Conservation (phyloP, 1,139 yeast genomes). For the Diutina sp. region DNA sequence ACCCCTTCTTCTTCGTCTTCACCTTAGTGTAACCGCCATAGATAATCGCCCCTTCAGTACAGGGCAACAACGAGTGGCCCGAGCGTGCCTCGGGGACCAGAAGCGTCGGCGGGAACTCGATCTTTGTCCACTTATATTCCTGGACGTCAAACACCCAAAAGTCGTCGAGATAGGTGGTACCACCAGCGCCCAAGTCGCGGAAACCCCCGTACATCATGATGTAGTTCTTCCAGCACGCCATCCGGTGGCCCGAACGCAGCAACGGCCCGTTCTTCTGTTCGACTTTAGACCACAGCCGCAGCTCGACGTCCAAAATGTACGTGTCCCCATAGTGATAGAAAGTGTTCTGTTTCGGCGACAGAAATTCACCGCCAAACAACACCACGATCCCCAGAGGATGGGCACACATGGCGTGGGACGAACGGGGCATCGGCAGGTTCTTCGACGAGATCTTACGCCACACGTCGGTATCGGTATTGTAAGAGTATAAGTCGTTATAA, state of each 20-base stretch:
- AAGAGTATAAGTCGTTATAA: conserved; percentile 70
- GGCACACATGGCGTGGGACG: conserved; percentile 88
- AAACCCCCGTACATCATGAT: conserved; percentile 85
- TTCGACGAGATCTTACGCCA: conserved; percentile 78
- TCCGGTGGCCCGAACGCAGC: conserved; percentile 85
- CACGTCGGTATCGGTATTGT: conserved; percentile 61
- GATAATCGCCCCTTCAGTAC: conserved; percentile 71
- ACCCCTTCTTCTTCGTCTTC: conserved; percentile 68
- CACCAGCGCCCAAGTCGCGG: conserved; percentile 69
- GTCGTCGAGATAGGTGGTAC: conserved; percentile 70
- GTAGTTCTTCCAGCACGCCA: conserved; percentile 86
- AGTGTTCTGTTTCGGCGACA: conserved; percentile 91
- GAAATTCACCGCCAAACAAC: conserved; percentile 93
- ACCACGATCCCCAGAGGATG: conserved; percentile 83
- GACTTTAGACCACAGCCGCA: conserved; percentile 83
- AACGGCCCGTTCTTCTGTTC: conserved; percentile 69
- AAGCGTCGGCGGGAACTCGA: conserved; percentile 76
- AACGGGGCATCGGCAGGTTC: conserved; percentile 84
- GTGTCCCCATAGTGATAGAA: conserved; percentile 96
- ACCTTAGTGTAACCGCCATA: conserved; percentile 95
- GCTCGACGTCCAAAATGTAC: conserved; percentile 76
- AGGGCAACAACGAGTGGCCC: conserved; percentile 81
- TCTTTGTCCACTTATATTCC: conserved; percentile 80
- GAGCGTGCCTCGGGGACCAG: conserved; percentile 83
- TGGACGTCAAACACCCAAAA: conserved; percentile 89